These are phyloP conservation scores for Linnemannia zychae DNA, from an alignment of 192 early-diverging fungal genomes.

Conservation along the genomic window DNA sequence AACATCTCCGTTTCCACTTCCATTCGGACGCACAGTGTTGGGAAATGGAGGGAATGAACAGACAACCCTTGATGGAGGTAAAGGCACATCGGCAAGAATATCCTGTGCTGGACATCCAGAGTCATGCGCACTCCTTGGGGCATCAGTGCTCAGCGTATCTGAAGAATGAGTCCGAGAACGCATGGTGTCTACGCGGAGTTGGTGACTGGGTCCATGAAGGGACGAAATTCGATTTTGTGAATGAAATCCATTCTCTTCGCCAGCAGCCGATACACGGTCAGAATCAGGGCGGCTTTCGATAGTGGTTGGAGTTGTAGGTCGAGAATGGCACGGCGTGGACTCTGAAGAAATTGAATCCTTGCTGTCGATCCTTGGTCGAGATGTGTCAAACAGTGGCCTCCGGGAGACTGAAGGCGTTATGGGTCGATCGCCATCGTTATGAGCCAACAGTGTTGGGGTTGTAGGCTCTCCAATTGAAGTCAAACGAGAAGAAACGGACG, in stretches of 20 bases:
- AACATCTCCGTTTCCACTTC: background rate
- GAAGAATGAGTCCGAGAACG: slow-evolving; percentile 38
- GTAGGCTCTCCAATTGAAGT: slow-evolving; percentile 39
- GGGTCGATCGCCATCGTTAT: slow-evolving; percentile 22
- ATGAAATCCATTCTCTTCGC: slow-evolving; percentile 23
- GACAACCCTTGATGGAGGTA: slow-evolving; percentile 34
- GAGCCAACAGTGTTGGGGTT: slow-evolving; percentile 26
- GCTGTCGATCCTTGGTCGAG: slow-evolving; percentile 33
- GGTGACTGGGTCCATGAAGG: background rate
- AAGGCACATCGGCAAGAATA: slow-evolving; percentile 34
- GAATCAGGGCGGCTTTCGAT: slow-evolving; percentile 48
- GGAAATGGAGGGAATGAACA: slow-evolving; percentile 49
- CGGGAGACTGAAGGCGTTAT: slow-evolving; percentile 15
- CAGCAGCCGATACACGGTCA: slow-evolving; percentile 25
- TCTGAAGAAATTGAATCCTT: slow-evolving; percentile 43
- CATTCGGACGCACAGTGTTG: background rate
- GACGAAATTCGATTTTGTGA: slow-evolving; percentile 8
- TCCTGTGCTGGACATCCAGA: slow-evolving; percentile 37
- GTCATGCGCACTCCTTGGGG: slow-evolving; percentile 21
- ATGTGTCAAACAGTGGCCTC: slow-evolving; percentile 37
- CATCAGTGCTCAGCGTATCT: slow-evolving; percentile 23
- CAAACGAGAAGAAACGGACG: slow-evolving; percentile 34
- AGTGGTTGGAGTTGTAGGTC: slow-evolving; percentile 47
- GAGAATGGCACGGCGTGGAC: slow-evolving; percentile 40
- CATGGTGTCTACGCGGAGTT: slow-evolving; percentile 37